Evolutionary conservation across 352 stramenopile genomes (phyloP).

Genomic region (Globisporangium lucens): DNA sequence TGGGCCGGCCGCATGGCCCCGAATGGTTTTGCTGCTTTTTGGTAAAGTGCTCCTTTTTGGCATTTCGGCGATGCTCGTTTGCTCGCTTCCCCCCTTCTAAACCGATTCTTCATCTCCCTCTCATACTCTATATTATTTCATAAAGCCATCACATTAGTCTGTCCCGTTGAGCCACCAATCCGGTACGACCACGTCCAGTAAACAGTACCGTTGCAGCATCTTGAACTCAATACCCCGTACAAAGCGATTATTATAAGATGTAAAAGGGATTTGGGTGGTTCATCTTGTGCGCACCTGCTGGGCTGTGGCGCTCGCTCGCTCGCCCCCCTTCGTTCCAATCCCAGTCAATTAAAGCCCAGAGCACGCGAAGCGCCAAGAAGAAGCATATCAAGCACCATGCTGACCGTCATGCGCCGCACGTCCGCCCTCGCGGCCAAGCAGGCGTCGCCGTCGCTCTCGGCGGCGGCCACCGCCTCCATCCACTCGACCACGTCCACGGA

Average conservation of each 20-base stretch:
- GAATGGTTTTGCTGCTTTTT: too few species aligned
- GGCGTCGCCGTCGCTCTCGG: not conserved
- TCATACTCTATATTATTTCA: not conserved
- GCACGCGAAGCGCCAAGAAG: not conserved
- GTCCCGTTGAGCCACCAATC: not conserved
- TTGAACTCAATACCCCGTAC: not conserved
- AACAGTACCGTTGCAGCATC: not conserved
- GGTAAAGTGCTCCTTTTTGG: not conserved
- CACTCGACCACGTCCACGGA: slow-evolving; percentile 28
- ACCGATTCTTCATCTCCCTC: not conserved
- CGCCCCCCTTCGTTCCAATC: slow-evolving; percentile 6
- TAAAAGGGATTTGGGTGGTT: slow-evolving; percentile 10
- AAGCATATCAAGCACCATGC: slow-evolving; percentile 21
- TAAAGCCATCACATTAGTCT: not conserved
- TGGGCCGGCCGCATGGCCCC: too few species aligned
- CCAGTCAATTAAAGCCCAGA: slow-evolving; percentile 10
- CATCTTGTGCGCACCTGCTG: not conserved
- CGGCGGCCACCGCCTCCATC: slow-evolving; percentile 20
- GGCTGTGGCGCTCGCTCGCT: slow-evolving; percentile 6
- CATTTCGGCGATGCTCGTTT: slow-evolving; percentile 5
- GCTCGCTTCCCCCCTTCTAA: not conserved
- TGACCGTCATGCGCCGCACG: slow-evolving; percentile 39
- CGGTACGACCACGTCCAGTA: too few species aligned
- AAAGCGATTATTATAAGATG: not conserved
- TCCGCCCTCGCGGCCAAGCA: slow-evolving; percentile 24